Conservation (phyloP, 108 stramenopile species). For the Cyclotella kingstonii region DNA sequence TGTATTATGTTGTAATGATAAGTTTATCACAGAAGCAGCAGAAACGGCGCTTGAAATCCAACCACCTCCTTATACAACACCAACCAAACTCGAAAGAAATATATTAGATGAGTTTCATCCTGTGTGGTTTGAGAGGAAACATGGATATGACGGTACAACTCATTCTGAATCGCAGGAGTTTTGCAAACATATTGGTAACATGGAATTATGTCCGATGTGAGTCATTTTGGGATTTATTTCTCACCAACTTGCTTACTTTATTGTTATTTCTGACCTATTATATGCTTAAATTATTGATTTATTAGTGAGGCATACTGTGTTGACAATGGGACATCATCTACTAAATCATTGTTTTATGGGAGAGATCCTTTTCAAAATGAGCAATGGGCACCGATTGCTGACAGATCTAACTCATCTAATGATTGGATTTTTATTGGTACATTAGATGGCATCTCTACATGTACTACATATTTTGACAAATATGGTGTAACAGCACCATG, state of each 20-base stretch:
- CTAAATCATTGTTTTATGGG: slow-evolving; percentile 10
- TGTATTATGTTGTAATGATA: slow-evolving; percentile 25
- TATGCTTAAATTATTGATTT: not conserved
- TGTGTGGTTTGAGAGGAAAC: slow-evolving; percentile 25
- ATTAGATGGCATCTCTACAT: not conserved
- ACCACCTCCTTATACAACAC: not conserved
- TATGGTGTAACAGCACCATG: slow-evolving; percentile 5
- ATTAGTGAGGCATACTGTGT: slow-evolving; percentile 22
- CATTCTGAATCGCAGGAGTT: slow-evolving; percentile 17
- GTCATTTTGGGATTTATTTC: not conserved
- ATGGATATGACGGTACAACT: slow-evolving; percentile 29
- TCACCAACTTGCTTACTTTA: not conserved
- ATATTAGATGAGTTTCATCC: slow-evolving; percentile 18
- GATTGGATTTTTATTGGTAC: slow-evolving; percentile 24
- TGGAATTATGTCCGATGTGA: slow-evolving; percentile 26
- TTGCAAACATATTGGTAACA: slow-evolving; percentile 21
- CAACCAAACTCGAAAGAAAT: slow-evolving; percentile 3
- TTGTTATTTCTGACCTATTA: not conserved
- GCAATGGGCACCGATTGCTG: slow-evolving; percentile 28
- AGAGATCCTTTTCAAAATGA: slow-evolving; percentile 14
- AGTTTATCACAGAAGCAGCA: not conserved
- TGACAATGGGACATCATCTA: slow-evolving; percentile 1
- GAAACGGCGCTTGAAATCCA: not conserved
- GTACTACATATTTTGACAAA: slow-evolving; percentile 3
- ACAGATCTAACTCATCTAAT: not conserved